phyloP scores from a whole-genome alignment of 148 eudicot species.

The Linanthus parryae region DNA sequence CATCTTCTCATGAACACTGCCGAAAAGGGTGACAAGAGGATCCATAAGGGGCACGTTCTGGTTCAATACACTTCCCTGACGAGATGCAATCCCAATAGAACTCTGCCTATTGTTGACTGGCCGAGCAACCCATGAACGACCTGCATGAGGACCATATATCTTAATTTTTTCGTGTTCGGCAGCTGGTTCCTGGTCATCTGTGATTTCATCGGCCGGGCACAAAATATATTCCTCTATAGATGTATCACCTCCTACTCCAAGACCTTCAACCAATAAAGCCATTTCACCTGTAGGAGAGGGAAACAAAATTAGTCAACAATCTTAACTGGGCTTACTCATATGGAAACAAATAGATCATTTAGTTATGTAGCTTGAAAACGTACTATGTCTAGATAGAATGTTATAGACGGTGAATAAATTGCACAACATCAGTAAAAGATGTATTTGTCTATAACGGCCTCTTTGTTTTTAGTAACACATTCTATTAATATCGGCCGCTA shows the following conservation, averaged over 20 bases:
- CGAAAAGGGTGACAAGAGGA: constrained; percentile 31
- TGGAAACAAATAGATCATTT: not conserved
- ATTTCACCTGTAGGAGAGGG: constrained; percentile 17
- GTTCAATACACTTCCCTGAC: constrained; percentile 22
- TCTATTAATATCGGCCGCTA: no score
- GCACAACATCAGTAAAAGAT: not conserved
- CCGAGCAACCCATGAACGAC: constrained; percentile 27
- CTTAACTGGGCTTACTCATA: not conserved
- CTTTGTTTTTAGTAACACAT: not conserved
- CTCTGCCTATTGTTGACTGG: constrained; percentile 26
- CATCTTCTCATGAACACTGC: constrained; percentile 33
- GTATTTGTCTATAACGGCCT: not conserved
- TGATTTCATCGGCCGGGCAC: constrained; percentile 24
- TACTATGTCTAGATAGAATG: not conserved
- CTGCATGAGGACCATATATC: constrained; percentile 27
- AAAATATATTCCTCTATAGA: constrained; percentile 33
- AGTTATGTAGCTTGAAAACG: not conserved
- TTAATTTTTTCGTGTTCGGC: constrained; percentile 18
- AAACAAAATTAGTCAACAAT: not conserved
- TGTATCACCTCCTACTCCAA: constrained; percentile 22
- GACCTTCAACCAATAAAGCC: constrained; percentile 27
- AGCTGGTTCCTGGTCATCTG: constrained; percentile 14
- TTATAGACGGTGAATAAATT: no score
- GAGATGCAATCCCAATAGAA: constrained; percentile 21
- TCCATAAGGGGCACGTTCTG: constrained; percentile 30